Percentiles rank a stretch among this genome's conserved stretches.
Evolutionary conservation across 2,329 filamentous ascomycete genomes (phyloP).

Genomic region (Sarocladium brachiariae): DNA sequence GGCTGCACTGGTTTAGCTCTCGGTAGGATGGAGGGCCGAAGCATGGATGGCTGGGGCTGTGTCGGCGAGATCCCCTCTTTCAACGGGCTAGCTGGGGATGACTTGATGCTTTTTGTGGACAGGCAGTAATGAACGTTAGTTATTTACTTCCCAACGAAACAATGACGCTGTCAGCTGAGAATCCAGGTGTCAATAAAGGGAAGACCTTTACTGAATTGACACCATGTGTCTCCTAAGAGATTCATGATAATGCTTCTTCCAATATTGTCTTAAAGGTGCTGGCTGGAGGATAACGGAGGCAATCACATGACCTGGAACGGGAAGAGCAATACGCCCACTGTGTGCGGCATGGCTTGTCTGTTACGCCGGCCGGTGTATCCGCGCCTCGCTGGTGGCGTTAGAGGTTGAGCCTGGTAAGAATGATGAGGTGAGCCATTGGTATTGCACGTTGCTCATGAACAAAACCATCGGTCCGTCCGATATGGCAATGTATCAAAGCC

Average conservation of each 20-base stretch:
- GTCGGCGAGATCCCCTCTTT: conserved; percentile 1
- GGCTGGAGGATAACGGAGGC: no score
- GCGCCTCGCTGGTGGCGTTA: neutral
- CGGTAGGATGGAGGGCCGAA: neutral
- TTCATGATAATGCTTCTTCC: neutral
- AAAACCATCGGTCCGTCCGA: no score
- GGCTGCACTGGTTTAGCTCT: neutral
- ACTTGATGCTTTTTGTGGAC: no score
- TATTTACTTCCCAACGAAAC: neutral
- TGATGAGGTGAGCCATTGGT: neutral
- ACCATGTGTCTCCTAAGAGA: no score
- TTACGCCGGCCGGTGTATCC: conserved; percentile 1
- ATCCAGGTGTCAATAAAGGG: no score
- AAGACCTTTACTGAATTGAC: no score
- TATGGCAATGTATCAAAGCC: neutral
- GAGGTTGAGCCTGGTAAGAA: neutral
- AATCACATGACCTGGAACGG: no score
- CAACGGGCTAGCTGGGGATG: no score
- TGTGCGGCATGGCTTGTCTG: neutral
- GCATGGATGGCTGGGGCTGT: neutral
- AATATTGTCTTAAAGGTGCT: neutral
- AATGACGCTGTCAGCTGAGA: neutral
- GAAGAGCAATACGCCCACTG: no score
- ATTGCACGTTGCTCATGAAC: no score
- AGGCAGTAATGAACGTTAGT: no score